Percentiles rank a stretch among this genome's conserved stretches.
These are phyloP conservation scores for Trametes maxima DNA, from an alignment of 768 basidiomycete genomes.

Conservation along the genomic window DNA sequence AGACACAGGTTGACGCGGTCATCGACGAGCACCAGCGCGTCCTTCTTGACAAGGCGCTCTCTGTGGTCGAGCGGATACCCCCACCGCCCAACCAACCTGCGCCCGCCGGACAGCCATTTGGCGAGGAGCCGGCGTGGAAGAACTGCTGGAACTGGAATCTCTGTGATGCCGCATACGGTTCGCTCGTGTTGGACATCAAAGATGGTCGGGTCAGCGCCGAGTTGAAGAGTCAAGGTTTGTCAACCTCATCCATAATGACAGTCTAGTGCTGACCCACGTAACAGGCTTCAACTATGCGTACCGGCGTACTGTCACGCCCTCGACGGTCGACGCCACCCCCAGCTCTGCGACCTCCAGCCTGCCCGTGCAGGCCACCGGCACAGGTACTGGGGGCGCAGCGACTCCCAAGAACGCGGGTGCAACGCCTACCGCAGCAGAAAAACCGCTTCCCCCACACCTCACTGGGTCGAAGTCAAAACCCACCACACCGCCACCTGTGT, in stretches of 20 bases:
- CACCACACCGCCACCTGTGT: conserved; percentile 30
- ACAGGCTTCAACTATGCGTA: conserved; percentile 96
- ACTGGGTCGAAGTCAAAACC: conserved; percentile 28
- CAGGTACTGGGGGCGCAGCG: conserved; percentile 35
- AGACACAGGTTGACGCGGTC: conserved; percentile 85
- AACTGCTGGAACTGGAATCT: conserved; percentile 99
- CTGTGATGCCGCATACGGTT: conserved; percentile 93
- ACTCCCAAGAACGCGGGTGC: conserved; percentile 34
- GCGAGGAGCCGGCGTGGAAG: conserved; percentile 96
- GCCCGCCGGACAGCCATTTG: conserved; percentile 48
- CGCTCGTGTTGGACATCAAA: conserved; percentile 83
- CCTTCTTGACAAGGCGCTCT: conserved; percentile 86
- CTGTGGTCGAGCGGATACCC: conserved; percentile 82
- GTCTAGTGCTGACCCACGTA: neutral
- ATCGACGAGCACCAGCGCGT: conserved; percentile 90
- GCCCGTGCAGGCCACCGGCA: conserved; percentile 41
- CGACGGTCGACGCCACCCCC: conserved; percentile 58
- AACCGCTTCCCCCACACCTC: conserved; percentile 40
- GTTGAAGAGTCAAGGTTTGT: conserved; percentile 85
- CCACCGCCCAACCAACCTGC: conserved; percentile 47
- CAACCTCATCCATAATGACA: neutral
- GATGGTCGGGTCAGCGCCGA: conserved; percentile 93
- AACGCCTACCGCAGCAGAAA: conserved; percentile 33
- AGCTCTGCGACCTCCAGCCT: conserved; percentile 57
- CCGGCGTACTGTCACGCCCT: conserved; percentile 66